Evolutionary conservation across 179 eudicot species (phyloP), one percentile per base, ranked within the genome.

Genomic region (Sideroxylon spinosum): DNA sequence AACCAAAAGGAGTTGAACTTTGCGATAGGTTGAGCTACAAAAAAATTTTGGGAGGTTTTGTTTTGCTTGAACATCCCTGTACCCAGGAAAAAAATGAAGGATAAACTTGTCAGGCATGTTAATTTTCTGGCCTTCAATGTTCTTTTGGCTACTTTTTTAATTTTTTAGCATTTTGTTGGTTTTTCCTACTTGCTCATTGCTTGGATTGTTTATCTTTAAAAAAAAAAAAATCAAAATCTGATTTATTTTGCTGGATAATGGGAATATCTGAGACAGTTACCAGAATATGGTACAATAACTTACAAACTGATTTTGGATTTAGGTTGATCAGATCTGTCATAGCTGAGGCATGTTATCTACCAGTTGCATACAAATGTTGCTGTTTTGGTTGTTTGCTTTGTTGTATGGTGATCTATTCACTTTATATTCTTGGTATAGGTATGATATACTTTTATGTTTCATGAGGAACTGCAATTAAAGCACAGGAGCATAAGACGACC

Each of bases 71-170:
- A 37, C 44, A 37, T 3, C 44, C 44, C 44, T 37, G 44, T 37
- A 37, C 75, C 13, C 44, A 26, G 28, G 62, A 48, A 53, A 62
- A 64, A 37, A 37, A 37, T 37, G 44, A 25, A 25, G 55, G 50
- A 71, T 71, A 61, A 71, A 32, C 73, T 73, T 79, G 20, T 73
- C 37, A 37, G n/a, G 55, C 61, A 44, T 48, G 37, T 16, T 53
- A 20, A 44, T 37, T 19, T 26, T 55, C 17, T 37, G 28, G 68
- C 53, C 14, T 75, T 11, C 1, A 13, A n/a, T n/a, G 44, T 50
- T 49, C 48, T 48, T 10, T 48, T 25, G 20, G 2, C 32, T 59
- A 65, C 20, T 63, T 49, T 76, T 28, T n/a, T 26, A 26, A n/a
- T 49, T 76, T 28, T n/a, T 26, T 50, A n/a, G 5, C 26, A 29